Percentiles rank a stretch among this genome's conserved stretches.
These are phyloP conservation scores for Xylaria flabelliformis DNA, from an alignment of 495 filamentous ascomycete genomes.

Conservation along the genomic window DNA sequence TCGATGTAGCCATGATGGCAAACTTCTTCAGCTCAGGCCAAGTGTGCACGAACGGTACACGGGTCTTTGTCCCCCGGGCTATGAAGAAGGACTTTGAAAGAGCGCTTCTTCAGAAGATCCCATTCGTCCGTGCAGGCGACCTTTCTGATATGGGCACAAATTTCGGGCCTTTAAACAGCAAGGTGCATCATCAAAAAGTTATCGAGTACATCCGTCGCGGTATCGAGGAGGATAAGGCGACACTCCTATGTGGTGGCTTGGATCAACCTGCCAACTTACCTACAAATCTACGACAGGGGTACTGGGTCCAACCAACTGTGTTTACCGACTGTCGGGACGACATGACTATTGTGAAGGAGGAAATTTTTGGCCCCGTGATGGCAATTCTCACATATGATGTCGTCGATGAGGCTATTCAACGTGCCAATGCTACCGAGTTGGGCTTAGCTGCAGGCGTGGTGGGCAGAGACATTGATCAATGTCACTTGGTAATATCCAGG, in stretches of 20 bases:
- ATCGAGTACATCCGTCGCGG: slow-evolving; percentile 71
- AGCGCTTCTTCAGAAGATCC: slow-evolving; percentile 69
- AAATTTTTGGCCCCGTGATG: slow-evolving; percentile 86
- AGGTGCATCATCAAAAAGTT: slow-evolving; percentile 73
- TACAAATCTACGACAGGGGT: slow-evolving; percentile 63
- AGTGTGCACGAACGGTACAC: slow-evolving; percentile 84
- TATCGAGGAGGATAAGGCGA: slow-evolving; percentile 71
- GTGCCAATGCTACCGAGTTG: slow-evolving; percentile 75
- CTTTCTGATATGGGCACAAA: slow-evolving; percentile 72
- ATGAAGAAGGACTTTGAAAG: slow-evolving; percentile 71
- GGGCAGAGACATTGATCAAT: slow-evolving; percentile 72
- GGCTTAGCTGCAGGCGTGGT: slow-evolving; percentile 84
- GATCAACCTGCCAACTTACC: slow-evolving; percentile 57
- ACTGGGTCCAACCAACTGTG: slow-evolving; percentile 73
- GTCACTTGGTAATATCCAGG: slow-evolving; percentile 70
- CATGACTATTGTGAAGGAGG: slow-evolving; percentile 76
- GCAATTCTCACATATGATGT: slow-evolving; percentile 70
- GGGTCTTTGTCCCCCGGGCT: slow-evolving; percentile 71
- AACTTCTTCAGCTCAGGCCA: slow-evolving; percentile 85
- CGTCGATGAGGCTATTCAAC: slow-evolving; percentile 68
- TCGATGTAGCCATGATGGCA: slow-evolving; percentile 85
- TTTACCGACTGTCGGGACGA: slow-evolving; percentile 75
- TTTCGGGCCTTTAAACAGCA: slow-evolving; percentile 76
- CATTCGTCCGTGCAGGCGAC: slow-evolving; percentile 69
- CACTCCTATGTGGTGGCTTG: slow-evolving; percentile 70